Evolutionary conservation across 768 basidiomycete species (phyloP).

Genomic region (Punctularia strigosozonata): DNA sequence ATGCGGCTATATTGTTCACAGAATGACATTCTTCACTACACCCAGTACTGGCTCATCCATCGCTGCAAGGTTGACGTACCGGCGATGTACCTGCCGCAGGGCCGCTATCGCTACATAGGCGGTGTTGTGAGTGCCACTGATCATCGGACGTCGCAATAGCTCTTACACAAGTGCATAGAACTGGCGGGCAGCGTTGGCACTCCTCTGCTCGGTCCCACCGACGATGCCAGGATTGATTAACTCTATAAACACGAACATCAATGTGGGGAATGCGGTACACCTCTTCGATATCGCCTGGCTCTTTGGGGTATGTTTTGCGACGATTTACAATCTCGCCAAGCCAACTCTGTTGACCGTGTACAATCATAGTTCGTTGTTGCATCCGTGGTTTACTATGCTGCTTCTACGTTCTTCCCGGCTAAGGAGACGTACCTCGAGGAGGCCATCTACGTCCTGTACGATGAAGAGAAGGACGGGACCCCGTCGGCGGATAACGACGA

Average conservation of each 20-base stretch:
- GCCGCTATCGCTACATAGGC: conserved; percentile 65
- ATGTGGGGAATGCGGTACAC: conserved; percentile 42
- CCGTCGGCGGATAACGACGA: no score
- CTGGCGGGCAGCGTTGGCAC: conserved; percentile 65
- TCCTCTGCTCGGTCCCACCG: conserved; percentile 58
- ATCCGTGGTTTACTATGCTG: conserved; percentile 19
- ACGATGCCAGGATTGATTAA: conserved; percentile 69
- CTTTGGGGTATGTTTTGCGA: conserved; percentile 69
- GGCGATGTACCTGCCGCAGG: conserved; percentile 71
- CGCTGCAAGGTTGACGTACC: conserved; percentile 64
- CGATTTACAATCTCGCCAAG: no score
- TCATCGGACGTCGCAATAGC: background rate
- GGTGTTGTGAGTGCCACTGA: conserved; percentile 47
- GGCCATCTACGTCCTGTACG: no score
- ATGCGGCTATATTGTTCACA: no score
- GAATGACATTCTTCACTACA: conserved; percentile 1
- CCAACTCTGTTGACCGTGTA: conserved; percentile 6
- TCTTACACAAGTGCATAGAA: conserved; percentile 43
- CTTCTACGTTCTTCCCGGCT: conserved; percentile 26
- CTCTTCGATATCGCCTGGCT: conserved; percentile 70
- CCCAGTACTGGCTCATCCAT: conserved; percentile 72
- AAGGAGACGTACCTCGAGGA: conserved; percentile 23
- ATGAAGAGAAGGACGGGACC: no score
- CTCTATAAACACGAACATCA: conserved; percentile 55
- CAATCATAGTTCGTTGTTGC: conserved; percentile 21